These are phyloP conservation scores for Wickerhamiella azymoides DNA, from an alignment of 805 yeast genomes.

Conservation along the genomic window DNA sequence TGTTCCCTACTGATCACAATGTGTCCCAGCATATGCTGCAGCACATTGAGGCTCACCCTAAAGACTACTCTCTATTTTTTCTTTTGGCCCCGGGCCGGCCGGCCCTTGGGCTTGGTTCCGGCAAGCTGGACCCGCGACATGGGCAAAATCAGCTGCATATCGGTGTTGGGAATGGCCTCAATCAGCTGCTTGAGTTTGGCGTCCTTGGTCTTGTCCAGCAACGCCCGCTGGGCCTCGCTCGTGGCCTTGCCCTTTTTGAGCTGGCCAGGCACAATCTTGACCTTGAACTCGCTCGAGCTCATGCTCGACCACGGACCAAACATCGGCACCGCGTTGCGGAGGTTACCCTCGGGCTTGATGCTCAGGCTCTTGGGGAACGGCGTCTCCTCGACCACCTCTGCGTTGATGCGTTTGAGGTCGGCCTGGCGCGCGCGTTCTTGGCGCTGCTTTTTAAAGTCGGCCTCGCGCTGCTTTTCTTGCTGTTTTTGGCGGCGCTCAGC, in stretches of 20 bases:
- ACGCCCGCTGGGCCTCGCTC: conserved; percentile 48
- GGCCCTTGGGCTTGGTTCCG: conserved; percentile 1
- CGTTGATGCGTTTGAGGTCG: conserved; percentile 32
- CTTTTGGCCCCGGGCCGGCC: conserved; percentile 4
- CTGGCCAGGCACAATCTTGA: conserved; percentile 65
- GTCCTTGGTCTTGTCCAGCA: conserved; percentile 29
- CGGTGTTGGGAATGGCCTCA: conserved; percentile 8
- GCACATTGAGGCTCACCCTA: too few species aligned
- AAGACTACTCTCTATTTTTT: background rate
- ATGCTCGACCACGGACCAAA: conserved; percentile 90
- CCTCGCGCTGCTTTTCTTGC: conserved; percentile 27
- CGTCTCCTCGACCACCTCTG: conserved; percentile 27
- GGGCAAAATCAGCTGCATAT: conserved; percentile 10
- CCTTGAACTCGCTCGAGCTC: conserved; percentile 60
- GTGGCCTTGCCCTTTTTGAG: conserved; percentile 82
- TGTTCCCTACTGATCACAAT: too few species aligned
- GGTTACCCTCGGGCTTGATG: conserved; percentile 32
- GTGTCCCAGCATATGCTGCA: background rate
- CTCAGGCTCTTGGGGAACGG: conserved; percentile 33
- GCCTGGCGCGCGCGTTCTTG: conserved; percentile 32
- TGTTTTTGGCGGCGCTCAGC: conserved; percentile 27
- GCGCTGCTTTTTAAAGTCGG: conserved; percentile 26
- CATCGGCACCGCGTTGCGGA: conserved; percentile 59
- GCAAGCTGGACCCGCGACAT: conserved; percentile 8
- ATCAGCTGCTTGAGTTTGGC: conserved; percentile 7